Conservation (phyloP, 1,284 basidiomycete genomes). For the Exobasidium cylindrosporum region DNA sequence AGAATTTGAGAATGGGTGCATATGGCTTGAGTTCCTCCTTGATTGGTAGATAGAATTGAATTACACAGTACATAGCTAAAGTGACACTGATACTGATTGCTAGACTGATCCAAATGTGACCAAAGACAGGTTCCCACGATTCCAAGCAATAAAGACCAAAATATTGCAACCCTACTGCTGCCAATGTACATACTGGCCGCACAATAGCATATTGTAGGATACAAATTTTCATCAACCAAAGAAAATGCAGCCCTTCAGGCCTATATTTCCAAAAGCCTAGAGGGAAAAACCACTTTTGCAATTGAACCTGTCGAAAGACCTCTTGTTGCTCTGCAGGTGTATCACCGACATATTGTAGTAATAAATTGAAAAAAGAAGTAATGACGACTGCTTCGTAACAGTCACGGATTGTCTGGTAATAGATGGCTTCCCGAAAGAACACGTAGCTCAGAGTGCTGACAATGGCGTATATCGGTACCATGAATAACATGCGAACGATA, state of each 20-base stretch:
- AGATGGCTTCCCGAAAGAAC: constrained; percentile 59
- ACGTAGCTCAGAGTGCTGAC: constrained; percentile 69
- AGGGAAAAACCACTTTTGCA: constrained; percentile 70
- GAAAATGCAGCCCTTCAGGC: constrained; percentile 64
- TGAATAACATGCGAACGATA: constrained; percentile 67
- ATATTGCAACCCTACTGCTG: constrained; percentile 66
- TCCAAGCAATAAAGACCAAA: constrained; percentile 69
- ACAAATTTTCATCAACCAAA: constrained; percentile 73
- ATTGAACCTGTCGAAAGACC: constrained; percentile 61
- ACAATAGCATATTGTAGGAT: constrained; percentile 76
- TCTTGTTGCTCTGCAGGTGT: constrained; percentile 65
- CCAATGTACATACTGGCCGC: constrained; percentile 66
- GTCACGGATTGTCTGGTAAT: constrained; percentile 52
- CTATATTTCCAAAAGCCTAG: constrained; percentile 66
- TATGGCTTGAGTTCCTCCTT: constrained; percentile 63
- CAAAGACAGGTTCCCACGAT: constrained; percentile 69
- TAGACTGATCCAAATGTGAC: constrained; percentile 62
- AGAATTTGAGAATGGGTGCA: constrained; percentile 65
- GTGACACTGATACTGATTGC: constrained; percentile 72
- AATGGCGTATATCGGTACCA: constrained; percentile 73
- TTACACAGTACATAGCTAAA: constrained; percentile 71
- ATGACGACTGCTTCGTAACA: constrained; percentile 49
- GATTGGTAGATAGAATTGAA: constrained; percentile 71
- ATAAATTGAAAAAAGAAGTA: constrained; percentile 73
- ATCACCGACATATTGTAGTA: constrained; percentile 70